Evolutionary conservation across 73 alveolate species (phyloP), one percentile per base, ranked within the genome.

Genomic region (Tetrahymena thermophila): DNA sequence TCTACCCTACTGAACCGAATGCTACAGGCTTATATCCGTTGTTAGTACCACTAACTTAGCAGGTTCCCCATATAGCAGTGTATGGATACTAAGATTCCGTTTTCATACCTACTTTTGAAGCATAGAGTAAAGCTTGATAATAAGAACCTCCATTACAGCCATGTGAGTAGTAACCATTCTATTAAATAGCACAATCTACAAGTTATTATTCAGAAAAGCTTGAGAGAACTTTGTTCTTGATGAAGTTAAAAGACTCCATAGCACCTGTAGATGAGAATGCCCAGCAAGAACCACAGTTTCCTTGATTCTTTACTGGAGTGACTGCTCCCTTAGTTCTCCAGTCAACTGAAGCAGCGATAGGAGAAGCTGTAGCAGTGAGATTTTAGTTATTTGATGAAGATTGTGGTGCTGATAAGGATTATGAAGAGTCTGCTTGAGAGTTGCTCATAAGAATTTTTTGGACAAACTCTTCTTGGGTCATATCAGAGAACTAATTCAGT

Each of bases 241-340:
- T 21, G 34, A 85, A 93, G 89, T 56, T 56, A 34, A 34, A 21
- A 38, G 96, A 35, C 93, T 98, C 99, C n/a, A 96, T 94, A 34
- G 98, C 93, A 16, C 97, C 98, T 23, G 94, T 94, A n/a, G 99
- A 94, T 3, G 98, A 56, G 96, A 98, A 98, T 23, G 99, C 99
- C 99, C 99, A 98, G 96, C 99, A 98, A 43, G 99, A 96, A 16
- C 99, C 99, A 71, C 99, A 98, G 93, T 85, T 23, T 58, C 98
- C 99, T 97, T 98, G 98, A 95, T 98, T 97, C 93, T 95, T 97
- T 21, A 98, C 95, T 84, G 95, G n/a, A 19, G 96, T 85, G 21
- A 97, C 95, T 10, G 85, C 95, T 13, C 97, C 97, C 37, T 56
- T 23, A 9, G 34, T 9, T 56, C 85, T 56, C 85, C 85, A 56